Conservation (phyloP, 2,329 filamentous ascomycete species). For the Thielaviopsis ethacetica region DNA sequence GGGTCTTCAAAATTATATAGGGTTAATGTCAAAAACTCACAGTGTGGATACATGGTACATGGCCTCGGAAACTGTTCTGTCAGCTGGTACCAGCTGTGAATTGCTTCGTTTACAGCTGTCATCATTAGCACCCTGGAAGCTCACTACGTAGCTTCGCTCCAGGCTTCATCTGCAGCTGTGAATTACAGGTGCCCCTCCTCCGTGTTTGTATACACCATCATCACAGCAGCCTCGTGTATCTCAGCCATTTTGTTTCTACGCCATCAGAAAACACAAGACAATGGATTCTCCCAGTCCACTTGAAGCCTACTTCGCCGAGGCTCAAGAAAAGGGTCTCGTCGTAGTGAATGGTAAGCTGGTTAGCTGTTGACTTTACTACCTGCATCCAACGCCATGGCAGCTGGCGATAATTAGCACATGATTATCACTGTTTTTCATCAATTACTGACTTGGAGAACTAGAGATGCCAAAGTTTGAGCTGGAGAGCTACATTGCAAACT, state of each 20-base stretch:
- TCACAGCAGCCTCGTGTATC: not conserved
- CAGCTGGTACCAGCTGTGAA: not conserved
- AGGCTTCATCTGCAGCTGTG: not conserved
- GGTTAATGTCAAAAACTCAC: not conserved
- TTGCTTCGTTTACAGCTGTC: not conserved
- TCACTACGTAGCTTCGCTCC: not conserved
- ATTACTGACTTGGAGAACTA: slow-evolving; percentile 19
- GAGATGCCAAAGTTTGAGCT: slow-evolving; percentile 79
- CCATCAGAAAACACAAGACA: not conserved
- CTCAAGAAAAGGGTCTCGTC: slow-evolving; percentile 28
- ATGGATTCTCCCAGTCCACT: not conserved
- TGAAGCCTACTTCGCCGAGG: slow-evolving; percentile 27
- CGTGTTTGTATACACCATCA: not conserved
- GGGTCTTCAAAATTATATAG: not conserved
- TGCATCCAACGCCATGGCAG: not conserved
- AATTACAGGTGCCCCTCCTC: not conserved
- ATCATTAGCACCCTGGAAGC: not conserved
- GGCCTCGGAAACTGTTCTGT: not conserved
- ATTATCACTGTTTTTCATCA: not conserved
- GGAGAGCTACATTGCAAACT: slow-evolving; percentile 80
- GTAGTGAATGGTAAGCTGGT: slow-evolving; percentile 29
- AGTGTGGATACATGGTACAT: not conserved
- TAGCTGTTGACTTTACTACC: not conserved
- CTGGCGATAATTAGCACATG: not conserved
- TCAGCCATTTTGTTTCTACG: not conserved